Percentiles rank a stretch among this genome's conserved stretches.
Conservation (phyloP, 305 asterid species). For the Fraxinus latifolia region DNA sequence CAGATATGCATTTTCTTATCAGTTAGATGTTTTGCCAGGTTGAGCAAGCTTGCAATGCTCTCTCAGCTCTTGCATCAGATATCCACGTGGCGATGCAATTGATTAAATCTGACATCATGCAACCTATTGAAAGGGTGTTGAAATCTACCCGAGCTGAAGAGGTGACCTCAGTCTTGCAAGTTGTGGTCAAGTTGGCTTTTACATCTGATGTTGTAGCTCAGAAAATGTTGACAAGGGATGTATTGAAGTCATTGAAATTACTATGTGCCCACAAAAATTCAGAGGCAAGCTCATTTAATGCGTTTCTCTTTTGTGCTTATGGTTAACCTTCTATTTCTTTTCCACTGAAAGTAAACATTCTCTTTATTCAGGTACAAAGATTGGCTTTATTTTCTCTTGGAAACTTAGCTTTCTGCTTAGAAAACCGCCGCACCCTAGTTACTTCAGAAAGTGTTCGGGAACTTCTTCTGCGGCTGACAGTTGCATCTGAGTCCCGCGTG, state of each 20-base stretch:
- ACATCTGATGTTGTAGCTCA: conserved; percentile 86
- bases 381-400: conserved; percentile 86
- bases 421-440: conserved; percentile 77
- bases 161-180: conserved; percentile 88
- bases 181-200: conserved; percentile 78
- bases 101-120: conserved; percentile 92
- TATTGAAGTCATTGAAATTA: conserved; percentile 69
- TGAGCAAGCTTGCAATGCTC: conserved; percentile 98
- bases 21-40: conserved; percentile 50
- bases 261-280: conserved; percentile 82
- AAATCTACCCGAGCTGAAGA: conserved; percentile 75
- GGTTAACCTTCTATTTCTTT: conserved; percentile 14
- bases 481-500: conserved; percentile 67
- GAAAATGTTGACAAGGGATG: conserved; percentile 87
- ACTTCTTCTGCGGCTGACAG: conserved; percentile 87
- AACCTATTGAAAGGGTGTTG: conserved; percentile 88
- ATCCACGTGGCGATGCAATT: conserved; percentile 87
- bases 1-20: conserved; percentile 19
- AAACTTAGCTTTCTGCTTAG: conserved; percentile 90
- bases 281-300: conserved; percentile 61
- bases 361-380: conserved; percentile 70
- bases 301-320: conserved; percentile 19
- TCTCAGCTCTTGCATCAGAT: conserved; percentile 91
- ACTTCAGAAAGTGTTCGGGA: conserved; percentile 94
- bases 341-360: conserved; percentile 23